A percentile compares a stretch with the other conserved stretches of the same genome.
Conservation (phyloP, 164 flowering plant genomes). For the Tinospora cordifolia region DNA sequence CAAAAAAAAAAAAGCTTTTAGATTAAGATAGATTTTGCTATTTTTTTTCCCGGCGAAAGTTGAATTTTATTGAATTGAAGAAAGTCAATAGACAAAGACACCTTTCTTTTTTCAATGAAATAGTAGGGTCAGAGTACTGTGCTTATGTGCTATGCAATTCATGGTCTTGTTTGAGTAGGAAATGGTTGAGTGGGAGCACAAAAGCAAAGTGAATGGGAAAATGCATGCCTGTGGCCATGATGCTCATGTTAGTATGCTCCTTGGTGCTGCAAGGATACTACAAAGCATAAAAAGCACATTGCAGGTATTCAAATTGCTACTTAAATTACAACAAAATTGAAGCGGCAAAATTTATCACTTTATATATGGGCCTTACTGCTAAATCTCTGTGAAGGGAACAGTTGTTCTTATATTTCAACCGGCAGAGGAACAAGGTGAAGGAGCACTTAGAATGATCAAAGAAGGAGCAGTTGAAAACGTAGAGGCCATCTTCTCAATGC, state of each 20-base stretch:
- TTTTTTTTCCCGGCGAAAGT: too few species aligned
- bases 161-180: conserved; percentile 29
- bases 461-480: conserved; percentile 58
- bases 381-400: conserved; percentile 40
- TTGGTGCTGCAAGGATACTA: conserved; percentile 64
- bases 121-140: background rate
- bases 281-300: conserved; percentile 25
- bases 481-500: conserved; percentile 56
- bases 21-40: too few species aligned
- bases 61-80: too few species aligned
- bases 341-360: background rate
- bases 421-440: conserved; percentile 59
- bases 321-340: background rate
- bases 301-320: conserved; percentile 21
- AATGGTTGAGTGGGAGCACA: conserved; percentile 58
- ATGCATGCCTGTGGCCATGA: conserved; percentile 85
- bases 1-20: too few species aligned
- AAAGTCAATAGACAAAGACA: too few species aligned
- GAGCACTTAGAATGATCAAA: conserved; percentile 52
- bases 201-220: conserved; percentile 52
- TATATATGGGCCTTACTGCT: background rate
- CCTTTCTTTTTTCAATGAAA: too few species aligned
- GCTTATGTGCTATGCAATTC: background rate
- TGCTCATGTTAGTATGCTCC: conserved; percentile 61
- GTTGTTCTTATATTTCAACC: conserved; percentile 69